Conservation (phyloP, 2,329 filamentous ascomycete genomes). For the Neonectria sp. region DNA sequence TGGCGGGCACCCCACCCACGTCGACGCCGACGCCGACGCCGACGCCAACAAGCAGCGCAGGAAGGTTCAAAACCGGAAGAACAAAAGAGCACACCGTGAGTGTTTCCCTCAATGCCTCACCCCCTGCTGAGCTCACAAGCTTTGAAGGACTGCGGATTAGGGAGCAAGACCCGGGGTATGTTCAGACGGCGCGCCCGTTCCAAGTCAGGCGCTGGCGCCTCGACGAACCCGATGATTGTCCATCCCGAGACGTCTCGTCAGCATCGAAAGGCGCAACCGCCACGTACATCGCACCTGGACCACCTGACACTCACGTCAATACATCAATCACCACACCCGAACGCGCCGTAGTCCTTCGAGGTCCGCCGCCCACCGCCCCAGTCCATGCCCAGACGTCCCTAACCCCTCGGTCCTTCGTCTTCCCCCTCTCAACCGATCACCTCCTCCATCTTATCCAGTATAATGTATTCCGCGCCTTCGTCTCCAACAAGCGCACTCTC, state of each 20-base stretch:
- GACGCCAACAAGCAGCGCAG: slow-evolving; percentile 2
- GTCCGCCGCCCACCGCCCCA: background rate
- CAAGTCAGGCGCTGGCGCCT: background rate
- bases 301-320: background rate
- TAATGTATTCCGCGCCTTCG: slow-evolving; percentile 16
- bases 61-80: slow-evolving; percentile 6
- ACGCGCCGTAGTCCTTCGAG: background rate
- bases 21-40: background rate
- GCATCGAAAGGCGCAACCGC: background rate
- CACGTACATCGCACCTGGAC: background rate
- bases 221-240: background rate
- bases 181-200: slow-evolving; percentile 3
- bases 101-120: background rate
- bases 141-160: background rate
- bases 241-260: background rate
- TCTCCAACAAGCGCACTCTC: slow-evolving; percentile 9
- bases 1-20: background rate
- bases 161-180: background rate
- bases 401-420: background rate
- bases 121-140: background rate
- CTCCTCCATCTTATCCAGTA: slow-evolving; percentile 9
- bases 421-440: slow-evolving; percentile 10
- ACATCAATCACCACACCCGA: background rate
- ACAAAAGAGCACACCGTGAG: background rate
- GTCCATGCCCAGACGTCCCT: background rate